Evolutionary conservation across 371 early-diverging fungal genomes (phyloP).

Genomic region (Fennellomyces sp.): DNA sequence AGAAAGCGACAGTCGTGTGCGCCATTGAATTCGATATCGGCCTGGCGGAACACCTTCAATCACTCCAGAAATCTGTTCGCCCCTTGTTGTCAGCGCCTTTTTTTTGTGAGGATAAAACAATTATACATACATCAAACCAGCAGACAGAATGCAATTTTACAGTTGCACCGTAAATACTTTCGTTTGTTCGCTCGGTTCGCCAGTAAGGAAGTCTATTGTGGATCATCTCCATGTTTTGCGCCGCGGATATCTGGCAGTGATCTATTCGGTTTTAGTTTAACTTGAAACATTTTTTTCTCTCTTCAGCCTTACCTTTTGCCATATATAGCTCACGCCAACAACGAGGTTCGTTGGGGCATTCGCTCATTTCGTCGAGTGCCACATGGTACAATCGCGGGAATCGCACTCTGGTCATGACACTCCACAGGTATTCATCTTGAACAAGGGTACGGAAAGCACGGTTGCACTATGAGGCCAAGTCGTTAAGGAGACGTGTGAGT

Average conservation of each 20-base stretch:
- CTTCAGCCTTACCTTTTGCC: conserved; percentile 9
- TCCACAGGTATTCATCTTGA: conserved; percentile 12
- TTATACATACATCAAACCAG: conserved; percentile 35
- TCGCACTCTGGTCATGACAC: background rate
- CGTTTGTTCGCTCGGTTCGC: conserved; percentile 23
- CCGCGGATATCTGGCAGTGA: no score
- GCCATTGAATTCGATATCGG: conserved; percentile 21
- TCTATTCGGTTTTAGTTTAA: conserved; percentile 6
- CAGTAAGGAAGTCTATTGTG: conserved; percentile 41
- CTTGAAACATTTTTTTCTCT: background rate
- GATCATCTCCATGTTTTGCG: conserved; percentile 34
- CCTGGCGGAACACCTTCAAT: conserved; percentile 22
- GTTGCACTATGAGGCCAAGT: background rate
- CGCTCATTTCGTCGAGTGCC: background rate
- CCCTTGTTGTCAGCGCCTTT: conserved; percentile 6
- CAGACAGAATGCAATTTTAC: conserved; percentile 37
- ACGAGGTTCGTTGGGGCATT: background rate
- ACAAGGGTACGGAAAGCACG: background rate
- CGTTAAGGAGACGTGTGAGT: no score
- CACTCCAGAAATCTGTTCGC: conserved; percentile 12
- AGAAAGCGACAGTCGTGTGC: conserved; percentile 13
- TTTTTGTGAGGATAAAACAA: no score
- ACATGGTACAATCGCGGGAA: conserved; percentile 1
- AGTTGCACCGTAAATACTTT: conserved; percentile 31
- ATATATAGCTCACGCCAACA: conserved; percentile 12